Percentiles rank a stretch among this genome's conserved stretches.
Evolutionary conservation across 2,329 filamentous ascomycete species (phyloP).

Genomic region (Boeremia lycopersici): DNA sequence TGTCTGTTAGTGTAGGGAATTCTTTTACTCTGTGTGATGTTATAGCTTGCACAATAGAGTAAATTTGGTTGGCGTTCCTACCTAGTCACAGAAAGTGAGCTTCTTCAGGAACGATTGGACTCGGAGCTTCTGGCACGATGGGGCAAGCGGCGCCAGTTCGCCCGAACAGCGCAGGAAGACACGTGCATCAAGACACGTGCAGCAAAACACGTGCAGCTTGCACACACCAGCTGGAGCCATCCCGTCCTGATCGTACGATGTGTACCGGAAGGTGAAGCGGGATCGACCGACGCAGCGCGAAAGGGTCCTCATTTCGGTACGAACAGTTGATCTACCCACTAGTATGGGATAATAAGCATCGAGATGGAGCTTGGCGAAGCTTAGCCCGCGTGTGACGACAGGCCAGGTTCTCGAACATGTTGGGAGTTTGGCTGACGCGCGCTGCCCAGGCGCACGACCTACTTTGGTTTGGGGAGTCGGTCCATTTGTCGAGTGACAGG

Average conservation of each 20-base stretch:
- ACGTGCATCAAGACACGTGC: background rate
- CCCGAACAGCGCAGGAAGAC: background rate
- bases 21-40: no score
- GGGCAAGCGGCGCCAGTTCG: background rate
- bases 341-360: conserved; percentile 29
- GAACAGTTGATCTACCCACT: conserved; percentile 15
- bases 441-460: conserved; percentile 5
- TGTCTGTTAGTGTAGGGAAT: no score
- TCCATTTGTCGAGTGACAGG: conserved; percentile 7
- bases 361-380: conserved; percentile 33
- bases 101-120: no score
- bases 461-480: conserved; percentile 7
- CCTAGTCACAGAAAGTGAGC: no score
- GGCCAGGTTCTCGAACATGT: conserved; percentile 7
- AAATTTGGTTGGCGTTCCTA: no score
- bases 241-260: background rate
- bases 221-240: background rate
- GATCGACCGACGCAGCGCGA: conserved; percentile 1
- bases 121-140: background rate
- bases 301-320: background rate
- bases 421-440: conserved; percentile 3
- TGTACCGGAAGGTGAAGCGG: background rate
- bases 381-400: conserved; percentile 20
- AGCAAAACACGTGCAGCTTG: background rate
- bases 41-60: no score